A percentile compares a stretch with the other conserved stretches of the same genome.
These are phyloP conservation scores for Colletotrichum abscissum DNA, from an alignment of 2,329 filamentous ascomycete genomes.

Conservation along the genomic window DNA sequence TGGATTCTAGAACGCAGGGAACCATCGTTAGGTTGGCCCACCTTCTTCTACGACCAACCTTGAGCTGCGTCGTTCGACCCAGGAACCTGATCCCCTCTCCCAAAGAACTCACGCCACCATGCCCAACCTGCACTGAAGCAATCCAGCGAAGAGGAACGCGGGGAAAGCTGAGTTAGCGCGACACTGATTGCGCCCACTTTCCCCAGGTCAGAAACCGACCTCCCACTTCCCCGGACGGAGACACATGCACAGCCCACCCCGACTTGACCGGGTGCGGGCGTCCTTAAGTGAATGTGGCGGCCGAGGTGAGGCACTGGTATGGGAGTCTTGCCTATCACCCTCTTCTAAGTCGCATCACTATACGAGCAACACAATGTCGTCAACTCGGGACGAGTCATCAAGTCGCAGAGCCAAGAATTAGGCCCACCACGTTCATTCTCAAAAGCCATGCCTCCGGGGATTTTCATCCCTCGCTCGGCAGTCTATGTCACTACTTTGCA, in stretches of 20 bases:
- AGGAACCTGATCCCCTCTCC: neutral
- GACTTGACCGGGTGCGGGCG: slow-evolving; percentile 9
- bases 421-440: neutral
- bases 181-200: neutral
- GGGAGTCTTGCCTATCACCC: slow-evolving; percentile 1
- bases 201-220: neutral
- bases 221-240: slow-evolving; percentile 16
- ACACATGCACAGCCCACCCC: slow-evolving; percentile 14
- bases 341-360: neutral
- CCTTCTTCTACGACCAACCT: neutral
- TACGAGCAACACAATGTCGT: neutral
- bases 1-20: slow-evolving; percentile 15
- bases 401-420: slow-evolving; percentile 24
- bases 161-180: neutral
- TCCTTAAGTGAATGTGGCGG: neutral
- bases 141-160: neutral
- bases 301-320: neutral
- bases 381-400: slow-evolving; percentile 24
- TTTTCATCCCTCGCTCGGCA: slow-evolving; percentile 16
- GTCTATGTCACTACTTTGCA: neutral
- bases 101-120: neutral
- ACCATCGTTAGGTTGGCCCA: neutral
- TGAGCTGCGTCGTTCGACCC: neutral
- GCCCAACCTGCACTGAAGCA: neutral
- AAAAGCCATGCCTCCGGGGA: slow-evolving; percentile 3